Percentiles rank a stretch among this genome's conserved stretches.
Conservation (phyloP, 2,329 filamentous ascomycete species). For the Diatrype stigma region DNA sequence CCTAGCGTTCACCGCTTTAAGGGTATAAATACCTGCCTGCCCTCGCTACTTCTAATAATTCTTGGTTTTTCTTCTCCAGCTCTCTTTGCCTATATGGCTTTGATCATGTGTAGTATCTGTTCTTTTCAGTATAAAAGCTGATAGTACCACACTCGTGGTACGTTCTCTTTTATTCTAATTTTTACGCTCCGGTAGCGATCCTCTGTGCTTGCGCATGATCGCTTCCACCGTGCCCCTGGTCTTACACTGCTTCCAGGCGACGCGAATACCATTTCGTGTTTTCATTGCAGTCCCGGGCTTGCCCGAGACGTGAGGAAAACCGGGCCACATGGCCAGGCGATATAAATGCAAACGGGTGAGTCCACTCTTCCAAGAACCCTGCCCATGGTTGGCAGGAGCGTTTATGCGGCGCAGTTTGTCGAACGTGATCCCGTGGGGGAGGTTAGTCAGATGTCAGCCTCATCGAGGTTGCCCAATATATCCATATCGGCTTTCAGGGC, state of each 20-base stretch:
- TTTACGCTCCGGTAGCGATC: slow-evolving; percentile 43
- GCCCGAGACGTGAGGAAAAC: slow-evolving; percentile 47
- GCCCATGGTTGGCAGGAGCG: too few relatives aligned
- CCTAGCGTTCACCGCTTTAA: background rate
- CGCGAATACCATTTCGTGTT: slow-evolving; percentile 41
- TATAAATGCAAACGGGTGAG: too few relatives aligned
- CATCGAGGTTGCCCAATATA: too few relatives aligned
- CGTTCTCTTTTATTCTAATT: slow-evolving; percentile 59
- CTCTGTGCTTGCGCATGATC: slow-evolving; percentile 61
- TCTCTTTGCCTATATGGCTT: slow-evolving; percentile 47
- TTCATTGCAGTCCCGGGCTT: slow-evolving; percentile 49
- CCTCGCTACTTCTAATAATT: slow-evolving; percentile 2
- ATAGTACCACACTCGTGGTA: slow-evolving; percentile 25
- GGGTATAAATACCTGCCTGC: slow-evolving; percentile 4
- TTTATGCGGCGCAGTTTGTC: too few relatives aligned
- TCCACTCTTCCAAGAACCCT: too few relatives aligned
- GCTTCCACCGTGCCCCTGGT: slow-evolving; percentile 57
- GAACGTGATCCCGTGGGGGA: too few relatives aligned
- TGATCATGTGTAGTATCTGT: slow-evolving; percentile 63
- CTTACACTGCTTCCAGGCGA: slow-evolving; percentile 61
- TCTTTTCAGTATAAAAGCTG: slow-evolving; percentile 69
- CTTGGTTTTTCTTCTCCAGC: slow-evolving; percentile 17
- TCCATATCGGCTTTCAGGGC: too few relatives aligned
- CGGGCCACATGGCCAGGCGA: background rate
- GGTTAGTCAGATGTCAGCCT: too few relatives aligned